Evolutionary conservation across 345 rosid genomes (phyloP), one percentile per base, ranked within the genome.

Genomic region (Aethionema arabicum): DNA sequence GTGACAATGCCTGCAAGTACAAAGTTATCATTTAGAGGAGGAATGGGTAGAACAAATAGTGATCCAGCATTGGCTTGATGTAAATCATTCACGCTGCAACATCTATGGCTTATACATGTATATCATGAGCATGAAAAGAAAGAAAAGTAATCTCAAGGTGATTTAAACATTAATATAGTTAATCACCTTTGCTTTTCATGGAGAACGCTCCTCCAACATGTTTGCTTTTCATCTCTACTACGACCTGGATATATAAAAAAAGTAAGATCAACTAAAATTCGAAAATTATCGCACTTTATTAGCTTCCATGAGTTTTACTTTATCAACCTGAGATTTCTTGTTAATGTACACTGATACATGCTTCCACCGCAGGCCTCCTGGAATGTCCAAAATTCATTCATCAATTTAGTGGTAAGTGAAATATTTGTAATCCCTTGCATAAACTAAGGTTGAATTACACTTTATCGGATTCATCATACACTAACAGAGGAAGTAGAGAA

Each of bases 181-280:
- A 4, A 32, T 36, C 61, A 89, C 98, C 80, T 83, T 87, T 93
- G 61, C 80, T 84, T 62, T 85, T 93, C 77, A 80, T 87, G 62
- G 96, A 85, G 81, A 93, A 90, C 5, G 97, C 95, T 65, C 99
- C 99, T 71, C 95, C 77, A 39, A 87, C 88, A 8, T 93, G 91
- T 67, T 87, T 93, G 88, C 85, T 83, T 74, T 87, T 93, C 43
- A 89, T 79, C 74, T 80, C 83, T 46, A 84, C 72, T 39, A 84
- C 74, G 56, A 92, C 88, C 96, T 87, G 82, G 46, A 64, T 60
- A 52, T 4, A 39, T 7, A 32, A 47, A 56, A 13, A 5, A 0
- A 42, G 14, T 2, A 52, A 58, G 5, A 4, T 64, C 60, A 70
- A 57, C n/a, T n/a, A 35, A 4, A 52, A 37, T 30, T 14, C 0